A percentile compares a stretch with the other conserved stretches of the same genome.
Conservation (phyloP, 345 rosid species). For the Rubroshorea leprosula region DNA sequence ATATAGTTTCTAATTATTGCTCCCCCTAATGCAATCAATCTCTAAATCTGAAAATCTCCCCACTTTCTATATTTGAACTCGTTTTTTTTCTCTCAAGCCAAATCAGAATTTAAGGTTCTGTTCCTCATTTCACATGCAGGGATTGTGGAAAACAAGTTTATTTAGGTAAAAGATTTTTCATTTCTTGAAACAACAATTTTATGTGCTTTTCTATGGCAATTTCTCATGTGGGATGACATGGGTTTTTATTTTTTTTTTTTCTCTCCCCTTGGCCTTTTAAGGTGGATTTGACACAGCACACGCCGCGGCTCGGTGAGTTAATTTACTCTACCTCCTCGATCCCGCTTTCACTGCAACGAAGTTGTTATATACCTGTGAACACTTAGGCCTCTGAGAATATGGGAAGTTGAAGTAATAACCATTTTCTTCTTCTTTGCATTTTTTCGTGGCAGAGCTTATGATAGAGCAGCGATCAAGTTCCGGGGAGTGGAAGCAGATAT, state of each 20-base stretch:
- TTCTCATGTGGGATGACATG: constrained; percentile 18
- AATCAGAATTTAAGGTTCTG: neutral
- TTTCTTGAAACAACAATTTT: neutral
- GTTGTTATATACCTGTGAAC: too few species aligned
- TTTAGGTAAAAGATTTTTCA: constrained; percentile 48
- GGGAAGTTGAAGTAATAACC: too few species aligned
- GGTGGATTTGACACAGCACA: constrained; percentile 99
- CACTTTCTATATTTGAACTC: neutral
- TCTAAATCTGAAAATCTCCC: neutral
- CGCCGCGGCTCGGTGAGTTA: constrained; percentile 88
- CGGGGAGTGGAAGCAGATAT: constrained; percentile 94
- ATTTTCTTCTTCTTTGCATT: neutral
- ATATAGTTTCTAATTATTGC: neutral
- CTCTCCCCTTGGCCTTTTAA: constrained; percentile 11
- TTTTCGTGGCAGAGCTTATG: constrained; percentile 69
- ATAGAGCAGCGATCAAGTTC: constrained; percentile 95
- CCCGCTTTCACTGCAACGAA: too few species aligned
- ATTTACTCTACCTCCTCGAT: too few species aligned
- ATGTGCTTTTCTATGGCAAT: neutral
- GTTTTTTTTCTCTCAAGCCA: neutral
- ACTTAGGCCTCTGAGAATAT: too few species aligned
- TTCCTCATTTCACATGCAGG: constrained; percentile 36
- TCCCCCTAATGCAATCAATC: neutral
- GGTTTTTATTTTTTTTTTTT: constrained; percentile 5
- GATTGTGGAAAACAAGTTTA: constrained; percentile 99